Evolutionary conservation across 1,284 basidiomycete species (phyloP), one percentile per base, ranked within the genome.

Genomic region (Lignosus rhinocerotis): DNA sequence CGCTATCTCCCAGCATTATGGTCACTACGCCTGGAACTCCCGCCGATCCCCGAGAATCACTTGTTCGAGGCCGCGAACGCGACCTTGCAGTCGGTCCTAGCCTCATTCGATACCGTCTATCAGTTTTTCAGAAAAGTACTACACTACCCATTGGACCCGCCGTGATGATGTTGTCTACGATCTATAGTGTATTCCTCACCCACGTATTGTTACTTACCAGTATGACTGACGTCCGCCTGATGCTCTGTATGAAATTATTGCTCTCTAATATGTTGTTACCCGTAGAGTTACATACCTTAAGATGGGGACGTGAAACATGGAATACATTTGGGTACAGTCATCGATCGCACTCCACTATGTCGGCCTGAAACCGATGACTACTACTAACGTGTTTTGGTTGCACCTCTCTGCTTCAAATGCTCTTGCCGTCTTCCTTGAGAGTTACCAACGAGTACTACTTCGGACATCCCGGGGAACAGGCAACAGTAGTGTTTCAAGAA

Each of bases 71-170:
- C 58, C 19, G 67, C 66, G 53, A 59, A 68, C 49, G 48, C 39
- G 6, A 65, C 70, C 0, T 51, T 72, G 19, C 59, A 68, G 8
- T 60, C 55, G 14, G 59, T 73, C 19, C 49, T 70, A 31, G 55
- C 61, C n/a, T 67, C 70, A 3, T 19, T 73, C n/a, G 64, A 61
- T 33, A 46, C 63, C 0, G 64, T 69, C 21, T 76, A 73, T 67
- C 62, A 71, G 39, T 39, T 75, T 2, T 61, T 69, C 36, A 60
- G 64, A 51, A 69, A 56, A 60, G 58, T 72, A 12, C 60, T 70
- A 11, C 70, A 74, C 59, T 76, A 69, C 41, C 75, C 75, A 0
- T 41, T 75, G 46, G 65, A 68, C 47, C 73, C 74, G 34, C 71
- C 72, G 31, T 73, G 47, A 55, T 51, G 31, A 25, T 31, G 39